These are phyloP conservation scores for Casuarina glauca DNA, from an alignment of 306 rosid genomes.

Conservation along the genomic window DNA sequence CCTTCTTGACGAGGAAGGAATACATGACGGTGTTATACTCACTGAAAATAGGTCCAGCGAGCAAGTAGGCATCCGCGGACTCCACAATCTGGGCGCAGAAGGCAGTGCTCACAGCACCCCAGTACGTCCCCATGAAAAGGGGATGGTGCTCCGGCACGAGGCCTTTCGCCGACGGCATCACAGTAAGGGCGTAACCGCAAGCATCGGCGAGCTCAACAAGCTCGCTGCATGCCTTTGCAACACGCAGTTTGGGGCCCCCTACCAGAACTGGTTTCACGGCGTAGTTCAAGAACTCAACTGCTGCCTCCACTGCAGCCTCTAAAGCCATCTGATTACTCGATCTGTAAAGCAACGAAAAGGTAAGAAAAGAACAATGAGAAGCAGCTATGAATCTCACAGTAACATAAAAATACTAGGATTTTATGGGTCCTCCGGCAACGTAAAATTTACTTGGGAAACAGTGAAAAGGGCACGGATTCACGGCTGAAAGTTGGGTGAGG, in stretches of 20 bases:
- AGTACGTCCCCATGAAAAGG: constrained; percentile 85
- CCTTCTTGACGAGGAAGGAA: constrained; percentile 64
- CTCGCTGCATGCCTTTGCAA: constrained; percentile 57
- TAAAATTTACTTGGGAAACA: constrained; percentile 52
- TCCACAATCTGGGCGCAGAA: constrained; percentile 68
- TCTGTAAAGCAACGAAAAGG: constrained; percentile 31
- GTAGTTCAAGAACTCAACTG: constrained; percentile 50
- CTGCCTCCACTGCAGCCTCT: constrained; percentile 72
- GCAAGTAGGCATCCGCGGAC: constrained; percentile 63
- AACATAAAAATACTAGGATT: no score
- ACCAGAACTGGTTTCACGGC: constrained; percentile 87
- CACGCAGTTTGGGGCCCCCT: constrained; percentile 77
- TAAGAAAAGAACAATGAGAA: neutral
- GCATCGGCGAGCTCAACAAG: constrained; percentile 78
- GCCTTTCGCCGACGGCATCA: constrained; percentile 92
- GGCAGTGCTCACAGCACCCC: constrained; percentile 72
- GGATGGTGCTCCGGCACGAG: constrained; percentile 75
- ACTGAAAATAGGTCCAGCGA: constrained; percentile 57
- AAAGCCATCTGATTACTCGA: constrained; percentile 60
- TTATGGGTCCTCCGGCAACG: neutral
- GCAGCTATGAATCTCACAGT: neutral
- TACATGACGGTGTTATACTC: constrained; percentile 8
- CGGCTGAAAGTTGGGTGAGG: constrained; percentile 86
- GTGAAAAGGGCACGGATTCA: constrained; percentile 67
- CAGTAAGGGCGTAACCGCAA: constrained; percentile 28